phyloP scores from a whole-genome alignment of 441 rosid species.

The Raphanus hybrid region DNA sequence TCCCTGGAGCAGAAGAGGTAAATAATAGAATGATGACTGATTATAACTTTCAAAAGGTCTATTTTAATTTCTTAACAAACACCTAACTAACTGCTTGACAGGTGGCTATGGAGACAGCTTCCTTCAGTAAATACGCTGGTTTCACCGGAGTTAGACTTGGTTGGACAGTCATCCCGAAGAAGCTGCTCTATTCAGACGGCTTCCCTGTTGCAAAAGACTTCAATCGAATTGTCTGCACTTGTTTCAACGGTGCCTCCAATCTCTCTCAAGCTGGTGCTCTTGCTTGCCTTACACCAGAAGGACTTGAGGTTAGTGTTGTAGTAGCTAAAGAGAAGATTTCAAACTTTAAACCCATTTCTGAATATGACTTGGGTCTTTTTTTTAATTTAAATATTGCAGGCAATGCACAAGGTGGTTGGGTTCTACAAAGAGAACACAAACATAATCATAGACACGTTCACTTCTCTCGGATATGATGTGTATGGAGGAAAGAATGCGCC shows the following conservation, averaged over 20 bases:
- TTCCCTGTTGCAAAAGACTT: slow-evolving; percentile 93
- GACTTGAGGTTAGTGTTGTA: slow-evolving; percentile 60
- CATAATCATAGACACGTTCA: slow-evolving; percentile 81
- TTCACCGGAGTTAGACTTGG: too few species aligned
- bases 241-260: slow-evolving; percentile 96
- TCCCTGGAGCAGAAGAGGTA: slow-evolving; percentile 98
- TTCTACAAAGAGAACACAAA: slow-evolving; percentile 90
- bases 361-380: background rate
- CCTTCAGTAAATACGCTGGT: slow-evolving; percentile 95
- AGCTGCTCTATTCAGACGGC: slow-evolving; percentile 88
- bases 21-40: too few species aligned
- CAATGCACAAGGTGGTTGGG: slow-evolving; percentile 85
- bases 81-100: too few species aligned
- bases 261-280: slow-evolving; percentile 93
- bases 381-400: slow-evolving; percentile 48
- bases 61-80: too few species aligned
- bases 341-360: too few species aligned
- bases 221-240: slow-evolving; percentile 83
- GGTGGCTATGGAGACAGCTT: slow-evolving; percentile 96
- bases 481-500: slow-evolving; percentile 92
- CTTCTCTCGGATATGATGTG: slow-evolving; percentile 81
- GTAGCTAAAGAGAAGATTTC: too few species aligned
- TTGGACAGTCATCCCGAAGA: slow-evolving; percentile 89
- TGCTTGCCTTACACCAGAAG: slow-evolving; percentile 92
- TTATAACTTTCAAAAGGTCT: slow-evolving; percentile 2